Conservation (phyloP, 768 basidiomycete genomes). For the Podaxis sp. region DNA sequence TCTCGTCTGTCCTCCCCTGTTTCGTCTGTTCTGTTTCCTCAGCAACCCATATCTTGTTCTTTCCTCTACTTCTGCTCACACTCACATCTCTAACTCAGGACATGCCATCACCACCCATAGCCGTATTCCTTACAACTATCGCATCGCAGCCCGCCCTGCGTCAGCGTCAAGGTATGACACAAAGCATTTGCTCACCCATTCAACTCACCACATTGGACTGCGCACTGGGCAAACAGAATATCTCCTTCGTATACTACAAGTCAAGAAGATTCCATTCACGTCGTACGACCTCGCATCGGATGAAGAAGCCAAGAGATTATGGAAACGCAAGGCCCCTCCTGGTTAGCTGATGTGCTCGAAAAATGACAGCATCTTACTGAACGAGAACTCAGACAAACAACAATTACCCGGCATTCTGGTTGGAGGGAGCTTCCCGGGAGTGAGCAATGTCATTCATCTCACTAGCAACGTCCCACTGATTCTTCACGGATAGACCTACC, state of each 20-base stretch:
- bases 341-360: slow-evolving; percentile 32
- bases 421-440: slow-evolving; percentile 72
- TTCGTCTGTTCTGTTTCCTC: neutral
- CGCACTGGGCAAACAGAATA: slow-evolving; percentile 50
- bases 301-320: slow-evolving; percentile 71
- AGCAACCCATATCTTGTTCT: neutral
- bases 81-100: neutral
- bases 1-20: neutral
- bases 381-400: slow-evolving; percentile 56
- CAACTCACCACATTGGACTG: neutral
- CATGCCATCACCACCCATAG: slow-evolving; percentile 82
- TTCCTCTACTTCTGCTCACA: neutral
- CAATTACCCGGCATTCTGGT: slow-evolving; percentile 82
- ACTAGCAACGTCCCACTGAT: neutral
- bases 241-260: slow-evolving; percentile 74
- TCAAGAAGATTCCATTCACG: slow-evolving; percentile 78
- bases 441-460: slow-evolving; percentile 34
- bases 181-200: too few species aligned
- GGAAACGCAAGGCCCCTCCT: slow-evolving; percentile 76
- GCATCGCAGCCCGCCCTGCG: slow-evolving; percentile 74
- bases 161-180: slow-evolving; percentile 64
- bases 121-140: slow-evolving; percentile 85
- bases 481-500: slow-evolving; percentile 46
- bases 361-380: neutral
- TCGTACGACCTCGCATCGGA: slow-evolving; percentile 86